Evolutionary conservation across 768 basidiomycete genomes (phyloP).

Genomic region (Cyathus striatus): DNA sequence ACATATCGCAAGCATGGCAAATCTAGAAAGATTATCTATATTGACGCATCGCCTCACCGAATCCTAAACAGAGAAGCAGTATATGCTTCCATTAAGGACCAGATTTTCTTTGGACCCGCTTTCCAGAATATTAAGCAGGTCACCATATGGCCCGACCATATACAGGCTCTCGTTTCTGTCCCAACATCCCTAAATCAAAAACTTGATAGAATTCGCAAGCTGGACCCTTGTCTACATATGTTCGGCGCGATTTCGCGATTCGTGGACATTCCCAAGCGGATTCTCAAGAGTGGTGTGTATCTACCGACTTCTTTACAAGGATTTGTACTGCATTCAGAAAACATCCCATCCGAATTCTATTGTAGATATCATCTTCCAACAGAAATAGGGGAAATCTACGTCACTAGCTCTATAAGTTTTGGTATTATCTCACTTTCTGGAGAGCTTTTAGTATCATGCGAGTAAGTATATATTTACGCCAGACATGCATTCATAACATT

Average conservation of each 20-base stretch:
- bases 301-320: conserved; percentile 26
- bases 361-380: conserved; percentile 28
- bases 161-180: conserved; percentile 20
- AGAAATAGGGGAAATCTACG: conserved; percentile 18
- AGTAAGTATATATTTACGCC: too few relatives aligned
- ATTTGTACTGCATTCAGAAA: conserved; percentile 18
- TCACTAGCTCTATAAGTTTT: conserved; percentile 19
- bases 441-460: conserved; percentile 23
- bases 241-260: conserved; percentile 21
- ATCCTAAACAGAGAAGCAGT: conserved; percentile 5
- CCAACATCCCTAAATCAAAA: conserved; percentile 12
- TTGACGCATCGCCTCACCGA: not conserved
- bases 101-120: conserved; percentile 26
- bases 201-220: conserved; percentile 25
- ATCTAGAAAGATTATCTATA: not conserved
- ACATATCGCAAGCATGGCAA: conserved; percentile 2
- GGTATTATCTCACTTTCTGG: conserved; percentile 23
- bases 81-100: conserved; percentile 23
- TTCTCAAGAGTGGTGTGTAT: conserved; percentile 21
- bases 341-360: conserved; percentile 23
- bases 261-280: conserved; percentile 13
- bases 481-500: too few relatives aligned
- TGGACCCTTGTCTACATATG: conserved; percentile 30
- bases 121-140: conserved; percentile 25
- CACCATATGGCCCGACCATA: conserved; percentile 22